Evolutionary conservation across 2,329 filamentous ascomycete genomes (phyloP).

Genomic region (Sarocladiaceae sp.): DNA sequence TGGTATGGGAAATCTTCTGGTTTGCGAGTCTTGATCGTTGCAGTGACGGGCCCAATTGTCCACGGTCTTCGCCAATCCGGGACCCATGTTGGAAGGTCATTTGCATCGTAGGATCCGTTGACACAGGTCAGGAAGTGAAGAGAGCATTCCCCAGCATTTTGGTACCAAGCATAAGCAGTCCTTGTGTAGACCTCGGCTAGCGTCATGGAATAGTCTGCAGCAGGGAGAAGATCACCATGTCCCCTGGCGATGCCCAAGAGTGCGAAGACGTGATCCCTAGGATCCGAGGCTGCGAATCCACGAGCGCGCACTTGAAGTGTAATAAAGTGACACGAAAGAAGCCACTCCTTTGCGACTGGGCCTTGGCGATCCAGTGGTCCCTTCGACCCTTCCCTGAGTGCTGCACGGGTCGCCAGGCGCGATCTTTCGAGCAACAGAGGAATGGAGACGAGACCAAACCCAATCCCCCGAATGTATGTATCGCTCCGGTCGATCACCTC

Average conservation of each 20-base stretch:
- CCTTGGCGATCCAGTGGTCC: neutral
- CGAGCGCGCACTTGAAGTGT: neutral
- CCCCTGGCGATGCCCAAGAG: conserved; percentile 8
- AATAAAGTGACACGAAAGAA: neutral
- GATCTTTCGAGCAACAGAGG: neutral
- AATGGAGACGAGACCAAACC: neutral
- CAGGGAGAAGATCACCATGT: neutral
- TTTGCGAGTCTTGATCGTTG: neutral
- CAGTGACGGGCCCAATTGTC: neutral
- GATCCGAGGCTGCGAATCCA: neutral
- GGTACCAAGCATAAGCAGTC: neutral
- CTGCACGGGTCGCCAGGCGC: neutral
- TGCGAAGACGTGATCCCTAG: conserved; percentile 10
- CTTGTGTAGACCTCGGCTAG: neutral
- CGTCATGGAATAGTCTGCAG: conserved; percentile 1
- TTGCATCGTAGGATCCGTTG: neutral
- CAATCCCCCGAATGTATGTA: too few relatives aligned
- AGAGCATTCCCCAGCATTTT: neutral
- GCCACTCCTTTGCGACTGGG: neutral
- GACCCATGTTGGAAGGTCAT: conserved; percentile 9
- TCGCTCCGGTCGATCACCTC: neutral
- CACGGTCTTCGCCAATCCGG: conserved; percentile 19
- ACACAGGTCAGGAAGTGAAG: neutral
- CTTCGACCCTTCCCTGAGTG: neutral
- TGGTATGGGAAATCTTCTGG: neutral